Conservation (phyloP, 2,329 filamentous ascomycete species). For the Blastomyces parvus region DNA sequence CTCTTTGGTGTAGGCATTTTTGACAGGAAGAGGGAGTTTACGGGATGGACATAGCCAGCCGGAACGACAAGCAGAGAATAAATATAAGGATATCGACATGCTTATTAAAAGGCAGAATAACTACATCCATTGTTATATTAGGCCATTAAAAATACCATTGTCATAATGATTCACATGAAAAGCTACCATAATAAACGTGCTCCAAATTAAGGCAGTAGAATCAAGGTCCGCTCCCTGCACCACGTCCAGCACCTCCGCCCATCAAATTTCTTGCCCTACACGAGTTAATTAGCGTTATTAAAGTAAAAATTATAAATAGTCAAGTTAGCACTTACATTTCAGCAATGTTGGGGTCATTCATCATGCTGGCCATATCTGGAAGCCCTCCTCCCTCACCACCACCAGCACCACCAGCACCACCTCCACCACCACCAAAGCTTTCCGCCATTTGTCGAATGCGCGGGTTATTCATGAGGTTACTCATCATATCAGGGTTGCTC, state of each 20-base stretch:
- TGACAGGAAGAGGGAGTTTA: not conserved
- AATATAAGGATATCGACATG: not conserved
- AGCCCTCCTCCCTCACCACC: constrained; percentile 60
- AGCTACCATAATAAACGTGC: not conserved
- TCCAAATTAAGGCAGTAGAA: not conserved
- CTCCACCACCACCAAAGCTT: constrained; percentile 49
- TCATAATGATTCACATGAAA: not conserved
- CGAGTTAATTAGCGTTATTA: constrained; percentile 10
- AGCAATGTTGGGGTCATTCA: constrained; percentile 85
- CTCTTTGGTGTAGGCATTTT: not conserved
- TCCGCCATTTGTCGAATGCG: constrained; percentile 78
- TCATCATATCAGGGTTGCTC: constrained; percentile 90
- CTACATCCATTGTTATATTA: not conserved
- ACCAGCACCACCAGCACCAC: constrained; percentile 25
- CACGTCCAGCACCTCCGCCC: constrained; percentile 45
- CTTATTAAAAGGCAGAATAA: not conserved
- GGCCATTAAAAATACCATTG: not conserved
- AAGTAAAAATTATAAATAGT: not conserved
- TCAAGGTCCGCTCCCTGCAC: constrained; percentile 14
- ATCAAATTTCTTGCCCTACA: constrained; percentile 58
- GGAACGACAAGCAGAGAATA: not conserved
- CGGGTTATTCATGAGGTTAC: constrained; percentile 90
- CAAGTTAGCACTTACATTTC: constrained; percentile 65
- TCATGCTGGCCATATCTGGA: constrained; percentile 75
- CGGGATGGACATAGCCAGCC: not conserved